Conservation (phyloP, 108 stramenopile species). For the Fragilaria crotonensis region DNA sequence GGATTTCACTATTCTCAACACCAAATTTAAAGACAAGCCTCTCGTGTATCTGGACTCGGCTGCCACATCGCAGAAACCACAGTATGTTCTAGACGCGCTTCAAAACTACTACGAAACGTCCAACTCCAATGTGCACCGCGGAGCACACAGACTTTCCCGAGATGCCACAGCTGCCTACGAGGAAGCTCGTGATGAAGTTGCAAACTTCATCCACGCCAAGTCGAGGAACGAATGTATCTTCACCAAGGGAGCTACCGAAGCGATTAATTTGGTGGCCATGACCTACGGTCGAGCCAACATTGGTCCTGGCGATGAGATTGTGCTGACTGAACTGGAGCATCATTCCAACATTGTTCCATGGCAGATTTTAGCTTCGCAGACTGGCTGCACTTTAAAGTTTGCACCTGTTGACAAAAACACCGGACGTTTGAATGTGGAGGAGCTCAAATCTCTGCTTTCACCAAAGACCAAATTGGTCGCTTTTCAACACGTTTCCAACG, state of each 20-base stretch:
- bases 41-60: constrained; percentile 92
- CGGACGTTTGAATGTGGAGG: constrained; percentile 55
- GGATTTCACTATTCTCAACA: constrained; percentile 41
- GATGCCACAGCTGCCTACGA: constrained; percentile 89
- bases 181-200: constrained; percentile 72
- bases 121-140: constrained; percentile 95
- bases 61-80: constrained; percentile 95
- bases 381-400: constrained; percentile 61
- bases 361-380: constrained; percentile 79
- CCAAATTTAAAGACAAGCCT: constrained; percentile 30
- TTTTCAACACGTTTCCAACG: constrained; percentile 89
- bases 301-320: constrained; percentile 79
- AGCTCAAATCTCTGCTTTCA: constrained; percentile 45
- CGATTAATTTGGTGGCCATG: constrained; percentile 87
- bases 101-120: constrained; percentile 50
- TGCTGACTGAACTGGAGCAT: constrained; percentile 91
- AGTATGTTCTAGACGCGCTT: constrained; percentile 69
- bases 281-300: constrained; percentile 39
- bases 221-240: constrained; percentile 86
- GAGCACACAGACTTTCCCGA: constrained; percentile 81
- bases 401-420: constrained; percentile 44
- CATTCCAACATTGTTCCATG: constrained; percentile 96
- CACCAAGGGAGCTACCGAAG: constrained; percentile 90
- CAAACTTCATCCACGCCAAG: constrained; percentile 69
- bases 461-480: constrained; percentile 82